Conservation (phyloP, 768 basidiomycete species). For the Termitomyces sp. region DNA sequence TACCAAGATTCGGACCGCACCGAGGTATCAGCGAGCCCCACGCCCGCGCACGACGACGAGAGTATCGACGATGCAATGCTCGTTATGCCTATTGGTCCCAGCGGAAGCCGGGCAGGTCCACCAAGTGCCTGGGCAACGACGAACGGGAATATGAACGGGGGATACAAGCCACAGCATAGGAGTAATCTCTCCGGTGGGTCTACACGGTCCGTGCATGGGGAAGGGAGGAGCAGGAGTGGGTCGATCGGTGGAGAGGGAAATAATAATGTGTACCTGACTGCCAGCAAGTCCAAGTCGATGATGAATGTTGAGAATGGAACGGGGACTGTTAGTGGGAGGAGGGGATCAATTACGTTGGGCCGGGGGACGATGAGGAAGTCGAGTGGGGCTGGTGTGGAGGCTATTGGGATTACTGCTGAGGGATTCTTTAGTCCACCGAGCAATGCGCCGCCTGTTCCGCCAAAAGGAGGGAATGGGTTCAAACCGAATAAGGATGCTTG, state of each 20-base stretch:
- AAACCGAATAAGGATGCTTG: background rate
- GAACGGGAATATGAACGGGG: background rate
- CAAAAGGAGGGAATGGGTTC: background rate
- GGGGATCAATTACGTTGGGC: slow-evolving; percentile 66
- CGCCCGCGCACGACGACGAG: slow-evolving; percentile 54
- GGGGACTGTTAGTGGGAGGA: slow-evolving; percentile 33
- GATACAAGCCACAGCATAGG: slow-evolving; percentile 36
- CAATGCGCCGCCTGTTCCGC: background rate
- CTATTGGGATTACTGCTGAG: slow-evolving; percentile 69
- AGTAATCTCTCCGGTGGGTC: slow-evolving; percentile 28
- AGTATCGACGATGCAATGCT: slow-evolving; percentile 76
- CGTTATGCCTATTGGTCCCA: slow-evolving; percentile 66
- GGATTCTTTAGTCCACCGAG: slow-evolving; percentile 72
- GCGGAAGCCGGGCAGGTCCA: slow-evolving; percentile 21
- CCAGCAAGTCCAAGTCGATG: slow-evolving; percentile 49
- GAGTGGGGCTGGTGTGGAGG: slow-evolving; percentile 73
- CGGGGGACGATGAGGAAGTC: slow-evolving; percentile 58
- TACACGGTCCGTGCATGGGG: slow-evolving; percentile 36
- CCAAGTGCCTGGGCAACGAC: slow-evolving; percentile 38
- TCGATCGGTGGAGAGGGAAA: slow-evolving; percentile 6
- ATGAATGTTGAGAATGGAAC: slow-evolving; percentile 61
- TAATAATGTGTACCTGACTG: slow-evolving; percentile 2
- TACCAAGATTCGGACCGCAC: slow-evolving; percentile 16
- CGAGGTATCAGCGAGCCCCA: slow-evolving; percentile 19
- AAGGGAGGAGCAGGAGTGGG: slow-evolving; percentile 23